These are phyloP conservation scores for Mycena rebaudengoi DNA, from an alignment of 768 basidiomycete species.

Conservation along the genomic window DNA sequence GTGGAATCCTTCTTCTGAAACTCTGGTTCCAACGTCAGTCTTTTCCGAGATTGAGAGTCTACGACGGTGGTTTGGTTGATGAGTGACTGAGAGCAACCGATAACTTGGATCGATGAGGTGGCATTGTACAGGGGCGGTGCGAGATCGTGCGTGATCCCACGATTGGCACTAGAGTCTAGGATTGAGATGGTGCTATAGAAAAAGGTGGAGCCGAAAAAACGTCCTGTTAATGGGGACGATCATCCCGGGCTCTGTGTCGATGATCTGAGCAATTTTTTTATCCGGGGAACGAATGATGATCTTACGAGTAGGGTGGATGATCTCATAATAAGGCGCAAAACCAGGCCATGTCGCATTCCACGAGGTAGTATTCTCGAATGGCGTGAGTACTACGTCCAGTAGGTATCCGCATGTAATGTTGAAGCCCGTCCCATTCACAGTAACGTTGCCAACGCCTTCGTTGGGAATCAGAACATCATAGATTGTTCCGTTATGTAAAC, in stretches of 20 bases:
- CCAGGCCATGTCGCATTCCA: slow-evolving; percentile 4
- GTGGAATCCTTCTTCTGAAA: neutral
- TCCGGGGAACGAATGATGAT: neutral
- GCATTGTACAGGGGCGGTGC: neutral
- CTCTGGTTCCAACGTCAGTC: neutral
- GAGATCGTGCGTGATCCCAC: neutral
- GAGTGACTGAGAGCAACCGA: neutral
- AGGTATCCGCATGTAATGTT: neutral
- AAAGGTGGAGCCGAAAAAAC: neutral
- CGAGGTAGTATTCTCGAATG: neutral
- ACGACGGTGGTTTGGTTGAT: neutral
- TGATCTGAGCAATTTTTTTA: neutral
- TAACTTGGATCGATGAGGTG: neutral
- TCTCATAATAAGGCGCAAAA: neutral
- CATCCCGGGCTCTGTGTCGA: neutral
- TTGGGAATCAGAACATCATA: neutral
- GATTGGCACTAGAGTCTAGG: neutral
- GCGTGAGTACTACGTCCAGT: neutral
- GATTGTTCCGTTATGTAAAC: neutral
- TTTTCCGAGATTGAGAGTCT: neutral
- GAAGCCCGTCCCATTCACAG: neutral
- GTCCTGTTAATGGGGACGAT: neutral
- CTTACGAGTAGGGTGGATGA: neutral
- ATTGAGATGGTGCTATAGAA: slow-evolving; percentile 9
- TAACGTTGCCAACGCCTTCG: neutral